Evolutionary conservation across 1,139 yeast species (phyloP).

Genomic region (Arxiozyma telluris): DNA sequence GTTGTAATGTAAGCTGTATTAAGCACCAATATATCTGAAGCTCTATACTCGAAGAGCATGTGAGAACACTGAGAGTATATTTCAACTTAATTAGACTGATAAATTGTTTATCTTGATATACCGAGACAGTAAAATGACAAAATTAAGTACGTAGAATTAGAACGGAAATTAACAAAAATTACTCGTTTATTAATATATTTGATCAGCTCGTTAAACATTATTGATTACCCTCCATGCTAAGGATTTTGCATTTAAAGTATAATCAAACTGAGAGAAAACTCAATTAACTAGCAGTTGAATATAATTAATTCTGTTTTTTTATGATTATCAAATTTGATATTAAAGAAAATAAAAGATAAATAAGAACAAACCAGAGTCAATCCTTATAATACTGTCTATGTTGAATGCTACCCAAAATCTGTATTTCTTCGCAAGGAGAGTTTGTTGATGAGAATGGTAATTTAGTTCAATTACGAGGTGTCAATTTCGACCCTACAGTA

Average conservation of each 20-base stretch:
- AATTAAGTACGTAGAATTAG: too few relatives aligned
- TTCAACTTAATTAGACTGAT: not conserved
- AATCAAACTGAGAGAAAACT: too few relatives aligned
- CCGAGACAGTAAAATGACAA: not conserved
- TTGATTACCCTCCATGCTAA: not conserved
- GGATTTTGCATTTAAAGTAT: not conserved
- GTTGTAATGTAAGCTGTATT: too few relatives aligned
- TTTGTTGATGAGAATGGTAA: constrained; percentile 57
- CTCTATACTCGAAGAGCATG: not conserved
- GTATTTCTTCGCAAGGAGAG: constrained; percentile 35
- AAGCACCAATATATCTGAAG: not conserved
- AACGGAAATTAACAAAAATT: not conserved
- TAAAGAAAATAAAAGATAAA: not conserved
- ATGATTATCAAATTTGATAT: not conserved
- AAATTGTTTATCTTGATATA: too few relatives aligned
- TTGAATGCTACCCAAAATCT: not conserved
- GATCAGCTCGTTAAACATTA: not conserved
- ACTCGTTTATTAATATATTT: not conserved
- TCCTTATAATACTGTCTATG: not conserved
- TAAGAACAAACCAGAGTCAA: not conserved
- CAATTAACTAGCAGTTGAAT: too few relatives aligned
- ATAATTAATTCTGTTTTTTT: too few relatives aligned
- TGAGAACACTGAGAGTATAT: not conserved
- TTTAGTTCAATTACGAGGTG: constrained; percentile 60
- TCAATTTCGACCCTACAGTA: constrained; percentile 70